Base-by-base conservation (phyloP, 805 yeast species). In the Cyberlindnera mycetangii region DNA sequence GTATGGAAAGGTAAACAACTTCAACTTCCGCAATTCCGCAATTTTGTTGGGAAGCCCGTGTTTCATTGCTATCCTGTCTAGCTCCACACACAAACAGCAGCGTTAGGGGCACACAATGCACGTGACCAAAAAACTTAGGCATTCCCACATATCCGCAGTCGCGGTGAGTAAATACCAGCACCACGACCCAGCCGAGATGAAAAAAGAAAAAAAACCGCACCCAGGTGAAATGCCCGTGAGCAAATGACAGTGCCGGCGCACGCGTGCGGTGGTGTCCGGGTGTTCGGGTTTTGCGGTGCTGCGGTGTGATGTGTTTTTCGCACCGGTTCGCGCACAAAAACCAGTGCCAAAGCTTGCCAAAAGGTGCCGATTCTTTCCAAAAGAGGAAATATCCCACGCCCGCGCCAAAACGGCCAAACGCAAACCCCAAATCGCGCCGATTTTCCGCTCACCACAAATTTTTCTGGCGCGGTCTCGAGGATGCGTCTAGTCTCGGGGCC, bases 261-360 rank as follows among this genome's bases (percentile, higher is more conserved):
- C 8, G 22, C 21, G 22, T 18, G 21, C n/a, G n/a, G n/a, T 35
- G 38, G 38, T 35, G 38, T 35, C 15, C 20, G 30, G 38, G 38
- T 35, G 38, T 22, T 33, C 20, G 18, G 7, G 17, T 7, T 32
- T 30, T 8, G 10, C n/a, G 15, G 9, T 11, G 32, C 15, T 30
- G 9, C 32, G 32, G 32, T n/a, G 7, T 19, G 18, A 19, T 19
- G 18, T 19, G 18, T 18, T 20, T 19, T 32, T 32, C 20, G 18
- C 19, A 7, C 19, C 17, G 7, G 15, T 8, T 14, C 15, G 15
- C n/a, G n/a, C n/a, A n/a, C n/a, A n/a, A n/a, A n/a, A n/a, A n/a
- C n/a, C n/a, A n/a, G n/a, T n/a, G n/a, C n/a, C n/a, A n/a, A n/a
- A n/a, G n/a, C n/a, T n/a, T n/a, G n/a, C n/a, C n/a, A n/a, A n/a